Conservation (phyloP, 345 rosid genomes). For the Lepidium didymum region DNA sequence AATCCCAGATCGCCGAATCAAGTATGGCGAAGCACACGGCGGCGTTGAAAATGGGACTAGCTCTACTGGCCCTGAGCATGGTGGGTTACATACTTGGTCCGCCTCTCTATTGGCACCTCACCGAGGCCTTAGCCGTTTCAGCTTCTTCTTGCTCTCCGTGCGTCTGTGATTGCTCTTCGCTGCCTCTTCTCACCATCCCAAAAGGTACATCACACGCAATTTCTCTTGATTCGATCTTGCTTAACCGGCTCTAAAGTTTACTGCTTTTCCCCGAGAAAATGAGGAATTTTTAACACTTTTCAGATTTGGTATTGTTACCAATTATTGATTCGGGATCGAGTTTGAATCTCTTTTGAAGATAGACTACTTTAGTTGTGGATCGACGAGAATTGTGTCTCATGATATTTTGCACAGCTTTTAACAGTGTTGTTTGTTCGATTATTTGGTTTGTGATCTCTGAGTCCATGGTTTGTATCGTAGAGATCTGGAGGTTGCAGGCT, state of each 20-base stretch:
- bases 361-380: neutral
- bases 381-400: neutral
- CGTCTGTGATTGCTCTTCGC: slow-evolving; percentile 78
- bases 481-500: neutral
- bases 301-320: neutral
- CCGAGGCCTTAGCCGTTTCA: slow-evolving; percentile 54
- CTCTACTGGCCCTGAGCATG: slow-evolving; percentile 54
- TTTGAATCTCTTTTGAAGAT: neutral
- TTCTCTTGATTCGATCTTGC: slow-evolving; percentile 28
- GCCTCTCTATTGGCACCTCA: slow-evolving; percentile 91
- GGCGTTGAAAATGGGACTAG: slow-evolving; percentile 47
- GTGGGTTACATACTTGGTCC: slow-evolving; percentile 76
- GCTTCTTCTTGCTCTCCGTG: slow-evolving; percentile 49
- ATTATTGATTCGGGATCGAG: neutral
- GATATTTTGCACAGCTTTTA: too few species aligned
- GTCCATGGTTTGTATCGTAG: neutral
- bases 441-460: neutral
- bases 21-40: slow-evolving; percentile 52
- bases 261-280: neutral
- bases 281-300: neutral
- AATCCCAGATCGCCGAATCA: slow-evolving; percentile 1
- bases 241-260: slow-evolving; percentile 7
- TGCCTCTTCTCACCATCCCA: slow-evolving; percentile 70
- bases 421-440: neutral
- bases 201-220: slow-evolving; percentile 35